These are phyloP conservation scores for Amauroascus verrucosus DNA, from an alignment of 2,329 filamentous ascomycete genomes.

Conservation along the genomic window DNA sequence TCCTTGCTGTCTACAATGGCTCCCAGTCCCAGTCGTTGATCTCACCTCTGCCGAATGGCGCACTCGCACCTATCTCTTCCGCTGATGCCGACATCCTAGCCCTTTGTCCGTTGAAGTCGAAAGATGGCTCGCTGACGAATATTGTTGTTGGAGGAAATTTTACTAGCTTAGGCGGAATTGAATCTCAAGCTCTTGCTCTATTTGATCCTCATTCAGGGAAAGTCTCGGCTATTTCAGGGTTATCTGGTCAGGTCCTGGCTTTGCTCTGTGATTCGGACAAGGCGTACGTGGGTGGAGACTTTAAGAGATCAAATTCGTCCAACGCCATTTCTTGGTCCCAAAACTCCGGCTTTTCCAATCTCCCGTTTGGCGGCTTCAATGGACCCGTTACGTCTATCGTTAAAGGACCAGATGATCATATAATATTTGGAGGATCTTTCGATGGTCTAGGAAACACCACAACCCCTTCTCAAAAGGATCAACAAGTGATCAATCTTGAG, in stretches of 20 bases:
- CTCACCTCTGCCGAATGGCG: constrained; percentile 72
- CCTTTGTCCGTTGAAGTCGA: constrained; percentile 69
- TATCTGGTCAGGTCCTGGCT: constrained; percentile 72
- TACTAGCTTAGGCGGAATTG: constrained; percentile 68
- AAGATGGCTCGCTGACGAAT: constrained; percentile 57
- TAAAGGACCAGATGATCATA: constrained; percentile 67
- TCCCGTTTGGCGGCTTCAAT: constrained; percentile 92
- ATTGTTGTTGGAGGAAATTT: constrained; percentile 91
- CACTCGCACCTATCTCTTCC: constrained; percentile 60
- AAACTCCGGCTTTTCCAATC: constrained; percentile 59
- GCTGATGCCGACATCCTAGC: constrained; percentile 77
- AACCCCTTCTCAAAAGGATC: constrained; percentile 46
- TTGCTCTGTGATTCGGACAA: constrained; percentile 73
- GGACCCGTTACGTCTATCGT: constrained; percentile 79
- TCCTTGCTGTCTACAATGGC: constrained; percentile 25
- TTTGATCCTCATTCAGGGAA: constrained; percentile 63
- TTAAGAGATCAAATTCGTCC: constrained; percentile 67
- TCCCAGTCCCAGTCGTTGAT: constrained; percentile 61
- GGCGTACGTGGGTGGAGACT: constrained; percentile 88
- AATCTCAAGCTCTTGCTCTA: constrained; percentile 69
- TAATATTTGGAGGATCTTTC: constrained; percentile 87
- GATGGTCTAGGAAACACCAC: constrained; percentile 76
- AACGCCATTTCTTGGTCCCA: constrained; percentile 79
- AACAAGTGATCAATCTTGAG: constrained; percentile 73
- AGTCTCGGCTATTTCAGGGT: constrained; percentile 64